A percentile compares a stretch with the other conserved stretches of the same genome.
Evolutionary conservation across 768 basidiomycete genomes (phyloP).

Genomic region (Tylopilus sp.): DNA sequence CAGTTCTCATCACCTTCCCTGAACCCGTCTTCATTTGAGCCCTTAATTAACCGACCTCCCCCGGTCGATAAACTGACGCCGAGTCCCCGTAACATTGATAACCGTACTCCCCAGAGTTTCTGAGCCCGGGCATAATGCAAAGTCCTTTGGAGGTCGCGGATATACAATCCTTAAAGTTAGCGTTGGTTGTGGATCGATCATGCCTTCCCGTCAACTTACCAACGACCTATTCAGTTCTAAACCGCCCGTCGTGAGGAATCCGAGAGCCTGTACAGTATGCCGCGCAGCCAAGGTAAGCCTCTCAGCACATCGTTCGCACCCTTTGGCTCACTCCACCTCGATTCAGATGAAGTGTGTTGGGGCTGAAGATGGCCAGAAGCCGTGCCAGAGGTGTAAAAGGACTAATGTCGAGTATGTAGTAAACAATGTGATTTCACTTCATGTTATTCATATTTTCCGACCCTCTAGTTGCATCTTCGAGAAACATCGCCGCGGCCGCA

Average conservation of each 20-base stretch:
- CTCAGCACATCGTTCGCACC: slow-evolving; percentile 14
- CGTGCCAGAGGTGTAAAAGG: slow-evolving; percentile 82
- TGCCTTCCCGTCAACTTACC: slow-evolving; percentile 11
- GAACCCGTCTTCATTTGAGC: slow-evolving; percentile 26
- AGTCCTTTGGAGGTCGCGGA: slow-evolving; percentile 25
- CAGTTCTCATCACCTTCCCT: slow-evolving; percentile 5
- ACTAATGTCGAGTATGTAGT: slow-evolving; percentile 66
- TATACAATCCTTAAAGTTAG: slow-evolving; percentile 29
- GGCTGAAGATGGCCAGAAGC: slow-evolving; percentile 77
- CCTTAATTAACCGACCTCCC: slow-evolving; percentile 40
- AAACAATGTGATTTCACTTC: slow-evolving; percentile 1
- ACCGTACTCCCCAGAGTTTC: slow-evolving; percentile 26
- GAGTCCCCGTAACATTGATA: slow-evolving; percentile 39
- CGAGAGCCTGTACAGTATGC: slow-evolving; percentile 79
- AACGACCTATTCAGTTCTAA: slow-evolving; percentile 33
- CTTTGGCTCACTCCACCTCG: slow-evolving; percentile 16
- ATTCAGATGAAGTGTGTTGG: slow-evolving; percentile 88
- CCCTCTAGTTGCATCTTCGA: slow-evolving; percentile 71
- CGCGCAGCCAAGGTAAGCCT: slow-evolving; percentile 69
- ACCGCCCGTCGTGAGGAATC: slow-evolving; percentile 44
- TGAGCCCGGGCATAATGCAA: slow-evolving; percentile 26
- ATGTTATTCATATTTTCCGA: slow-evolving; percentile 15
- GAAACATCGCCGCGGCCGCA: slow-evolving; percentile 84
- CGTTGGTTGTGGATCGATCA: slow-evolving; percentile 16
- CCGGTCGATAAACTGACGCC: slow-evolving; percentile 41